Conservation (phyloP, 176 grass and related monocot genomes). For the Phyllostachys edulis region DNA sequence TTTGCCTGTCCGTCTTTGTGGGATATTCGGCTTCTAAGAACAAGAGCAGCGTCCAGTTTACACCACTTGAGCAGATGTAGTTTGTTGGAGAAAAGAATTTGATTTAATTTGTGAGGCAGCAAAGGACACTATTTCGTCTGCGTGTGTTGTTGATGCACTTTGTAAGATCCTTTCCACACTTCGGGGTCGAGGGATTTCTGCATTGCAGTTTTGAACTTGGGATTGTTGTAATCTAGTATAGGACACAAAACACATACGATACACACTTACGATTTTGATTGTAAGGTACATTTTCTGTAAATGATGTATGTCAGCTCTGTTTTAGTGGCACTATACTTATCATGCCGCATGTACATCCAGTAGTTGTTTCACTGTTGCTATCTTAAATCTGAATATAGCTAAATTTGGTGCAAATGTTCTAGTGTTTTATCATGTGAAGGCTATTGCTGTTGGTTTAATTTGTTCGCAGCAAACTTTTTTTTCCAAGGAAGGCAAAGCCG, state of each 20-base stretch:
- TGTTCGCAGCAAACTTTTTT: not conserved
- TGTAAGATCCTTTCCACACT: constrained; percentile 11
- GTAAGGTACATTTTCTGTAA: constrained; percentile 25
- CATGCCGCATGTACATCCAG: not conserved
- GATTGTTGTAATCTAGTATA: constrained; percentile 21
- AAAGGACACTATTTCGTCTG: not conserved
- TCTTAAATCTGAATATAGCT: not conserved
- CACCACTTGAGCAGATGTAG: constrained; percentile 58
- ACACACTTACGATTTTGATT: not conserved
- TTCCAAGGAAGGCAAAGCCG: not conserved
- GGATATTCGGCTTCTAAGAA: constrained; percentile 81
- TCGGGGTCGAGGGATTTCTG: not conserved
- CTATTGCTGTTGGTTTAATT: not conserved
- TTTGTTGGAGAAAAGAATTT: constrained; percentile 8
- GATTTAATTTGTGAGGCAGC: not conserved
- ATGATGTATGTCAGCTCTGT: constrained; percentile 23
- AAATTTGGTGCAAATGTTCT: not conserved
- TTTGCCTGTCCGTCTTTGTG: constrained; percentile 70
- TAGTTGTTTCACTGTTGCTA: not conserved
- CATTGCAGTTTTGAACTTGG: constrained; percentile 11
- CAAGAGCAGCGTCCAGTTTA: constrained; percentile 57
- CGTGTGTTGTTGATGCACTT: not conserved
- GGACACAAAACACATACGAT: not conserved
- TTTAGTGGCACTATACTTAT: not conserved
- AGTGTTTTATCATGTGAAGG: not conserved